Percentiles rank a stretch among this genome's conserved stretches.
Conservation (phyloP, 495 filamentous ascomycete species). For the Chaetomium cochliodes region DNA sequence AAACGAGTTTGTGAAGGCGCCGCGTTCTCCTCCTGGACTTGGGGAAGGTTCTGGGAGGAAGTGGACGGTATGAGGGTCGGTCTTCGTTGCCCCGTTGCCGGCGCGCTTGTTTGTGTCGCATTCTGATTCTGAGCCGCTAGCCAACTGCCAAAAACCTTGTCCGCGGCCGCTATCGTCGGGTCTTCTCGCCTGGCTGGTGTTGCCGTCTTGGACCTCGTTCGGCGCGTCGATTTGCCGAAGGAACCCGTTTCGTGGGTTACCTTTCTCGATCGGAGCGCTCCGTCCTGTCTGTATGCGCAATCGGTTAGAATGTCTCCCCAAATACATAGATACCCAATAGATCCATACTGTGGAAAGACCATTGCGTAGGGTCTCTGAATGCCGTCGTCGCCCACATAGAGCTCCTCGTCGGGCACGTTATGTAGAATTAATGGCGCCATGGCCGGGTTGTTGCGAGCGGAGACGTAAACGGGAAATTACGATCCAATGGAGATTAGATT, state of each 20-base stretch:
- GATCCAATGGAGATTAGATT: slow-evolving; percentile 8
- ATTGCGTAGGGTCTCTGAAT: slow-evolving; percentile 56
- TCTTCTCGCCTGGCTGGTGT: slow-evolving; percentile 55
- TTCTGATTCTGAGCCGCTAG: slow-evolving; percentile 35
- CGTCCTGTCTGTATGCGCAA: slow-evolving; percentile 40
- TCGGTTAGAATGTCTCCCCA: neutral
- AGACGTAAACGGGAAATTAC: neutral
- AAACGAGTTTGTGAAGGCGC: slow-evolving; percentile 28
- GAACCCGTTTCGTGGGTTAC: slow-evolving; percentile 52
- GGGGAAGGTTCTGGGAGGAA: slow-evolving; percentile 26
- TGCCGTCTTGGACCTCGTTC: slow-evolving; percentile 52
- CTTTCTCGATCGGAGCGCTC: slow-evolving; percentile 41
- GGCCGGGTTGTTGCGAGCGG: slow-evolving; percentile 18
- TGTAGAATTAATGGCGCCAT: slow-evolving; percentile 59
- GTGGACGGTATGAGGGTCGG: slow-evolving; percentile 29
- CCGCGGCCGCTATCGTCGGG: slow-evolving; percentile 54
- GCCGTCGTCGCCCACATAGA: slow-evolving; percentile 57
- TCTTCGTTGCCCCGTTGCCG: slow-evolving; percentile 31
- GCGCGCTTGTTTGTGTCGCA: slow-evolving; percentile 21
- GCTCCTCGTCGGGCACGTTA: slow-evolving; percentile 59
- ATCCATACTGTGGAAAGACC: slow-evolving; percentile 54
- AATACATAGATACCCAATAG: neutral
- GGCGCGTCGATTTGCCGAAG: slow-evolving; percentile 56
- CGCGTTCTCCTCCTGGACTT: slow-evolving; percentile 33
- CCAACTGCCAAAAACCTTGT: slow-evolving; percentile 50